These are phyloP conservation scores for Chlorociboria aeruginascens DNA, from an alignment of 495 filamentous ascomycete species.

Conservation along the genomic window DNA sequence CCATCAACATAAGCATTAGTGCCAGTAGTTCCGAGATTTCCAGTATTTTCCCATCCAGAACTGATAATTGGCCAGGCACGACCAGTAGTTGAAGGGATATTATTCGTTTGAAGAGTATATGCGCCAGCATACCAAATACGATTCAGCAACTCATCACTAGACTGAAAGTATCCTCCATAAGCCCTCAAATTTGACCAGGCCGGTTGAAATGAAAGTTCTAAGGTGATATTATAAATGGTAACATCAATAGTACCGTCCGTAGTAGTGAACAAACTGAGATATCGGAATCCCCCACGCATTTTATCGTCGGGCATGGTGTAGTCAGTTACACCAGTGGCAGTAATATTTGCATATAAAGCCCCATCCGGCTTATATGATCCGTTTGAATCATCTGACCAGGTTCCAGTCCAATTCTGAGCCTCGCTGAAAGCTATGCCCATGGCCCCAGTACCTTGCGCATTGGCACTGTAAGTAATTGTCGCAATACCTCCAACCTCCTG, in stretches of 20 bases:
- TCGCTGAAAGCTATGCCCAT: conserved; percentile 52
- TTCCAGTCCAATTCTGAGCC: conserved; percentile 48
- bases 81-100: conserved; percentile 40
- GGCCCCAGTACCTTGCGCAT: conserved; percentile 24
- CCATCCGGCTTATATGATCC: conserved; percentile 38
- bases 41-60: conserved; percentile 21
- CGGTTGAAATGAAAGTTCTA: conserved; percentile 47
- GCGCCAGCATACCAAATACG: conserved; percentile 52
- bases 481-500: conserved; percentile 45
- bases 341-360: conserved; percentile 39
- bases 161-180: conserved; percentile 52
- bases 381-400: conserved; percentile 45
- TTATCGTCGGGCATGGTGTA: conserved; percentile 42
- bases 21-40: conserved; percentile 32
- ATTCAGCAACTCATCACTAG: conserved; percentile 45
- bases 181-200: conserved; percentile 29
- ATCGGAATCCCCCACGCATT: conserved; percentile 47
- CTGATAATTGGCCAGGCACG: conserved; percentile 36
- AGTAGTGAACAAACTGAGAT: conserved; percentile 42
- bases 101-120: conserved; percentile 50
- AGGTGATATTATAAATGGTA: conserved; percentile 28
- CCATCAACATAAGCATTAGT: conserved; percentile 37
- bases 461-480: conserved; percentile 34
- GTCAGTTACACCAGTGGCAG: conserved; percentile 15
- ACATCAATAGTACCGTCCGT: conserved; percentile 14